Conservation (phyloP, 345 rosid species). For the Theobroma cacao region DNA sequence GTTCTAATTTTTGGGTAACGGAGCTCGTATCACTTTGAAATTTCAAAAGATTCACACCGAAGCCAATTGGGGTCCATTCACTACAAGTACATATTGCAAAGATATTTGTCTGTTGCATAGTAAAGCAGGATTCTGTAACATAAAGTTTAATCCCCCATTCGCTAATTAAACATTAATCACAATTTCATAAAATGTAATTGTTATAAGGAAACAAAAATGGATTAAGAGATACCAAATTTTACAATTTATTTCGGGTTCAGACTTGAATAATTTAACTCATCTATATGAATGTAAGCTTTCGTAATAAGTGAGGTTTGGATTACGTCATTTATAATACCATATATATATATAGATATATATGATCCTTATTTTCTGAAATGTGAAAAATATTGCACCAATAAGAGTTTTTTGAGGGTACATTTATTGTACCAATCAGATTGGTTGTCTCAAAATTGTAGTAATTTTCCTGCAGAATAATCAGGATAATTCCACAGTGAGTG, state of each 20-base stretch:
- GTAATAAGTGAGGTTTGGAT: not conserved
- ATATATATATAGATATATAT: not conserved
- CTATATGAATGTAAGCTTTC: not conserved
- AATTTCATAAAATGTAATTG: too few species aligned
- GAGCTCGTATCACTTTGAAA: conserved; percentile 19
- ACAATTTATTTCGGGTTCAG: too few species aligned
- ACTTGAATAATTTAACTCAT: too few species aligned
- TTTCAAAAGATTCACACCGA: conserved; percentile 25
- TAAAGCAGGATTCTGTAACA: not conserved
- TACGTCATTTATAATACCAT: not conserved
- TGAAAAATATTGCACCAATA: not conserved
- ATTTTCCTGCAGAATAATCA: not conserved
- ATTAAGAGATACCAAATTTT: too few species aligned
- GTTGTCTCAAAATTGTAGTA: not conserved
- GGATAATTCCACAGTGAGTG: not conserved
- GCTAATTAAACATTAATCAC: not conserved
- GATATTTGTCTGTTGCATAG: not conserved
- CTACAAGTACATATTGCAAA: conserved; percentile 18
- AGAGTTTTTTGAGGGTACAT: not conserved
- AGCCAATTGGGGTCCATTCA: conserved; percentile 9
- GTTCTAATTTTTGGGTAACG: not conserved
- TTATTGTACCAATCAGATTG: not conserved
- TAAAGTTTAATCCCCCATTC: not conserved
- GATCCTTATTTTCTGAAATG: not conserved
- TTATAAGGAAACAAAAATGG: too few species aligned